These are phyloP conservation scores for Rhizopogon roseolus DNA, from an alignment of 768 basidiomycete genomes.

Conservation along the genomic window DNA sequence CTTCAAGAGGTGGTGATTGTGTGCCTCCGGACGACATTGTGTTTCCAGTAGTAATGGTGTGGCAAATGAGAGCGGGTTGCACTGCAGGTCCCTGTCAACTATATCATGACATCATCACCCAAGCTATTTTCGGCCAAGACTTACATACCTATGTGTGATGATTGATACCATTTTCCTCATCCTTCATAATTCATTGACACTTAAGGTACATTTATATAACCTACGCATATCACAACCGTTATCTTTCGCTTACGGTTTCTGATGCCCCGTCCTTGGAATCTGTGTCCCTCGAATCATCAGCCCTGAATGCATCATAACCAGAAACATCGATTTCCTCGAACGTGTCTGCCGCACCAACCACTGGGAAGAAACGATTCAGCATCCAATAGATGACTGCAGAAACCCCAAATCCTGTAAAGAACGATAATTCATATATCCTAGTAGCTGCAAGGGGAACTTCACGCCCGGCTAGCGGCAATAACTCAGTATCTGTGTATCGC, in stretches of 20 bases:
- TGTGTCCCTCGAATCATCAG: not conserved
- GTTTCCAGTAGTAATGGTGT: not conserved
- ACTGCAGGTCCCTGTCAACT: not conserved
- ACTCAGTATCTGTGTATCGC: not conserved
- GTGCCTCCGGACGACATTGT: slow-evolving; percentile 31
- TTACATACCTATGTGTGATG: no score
- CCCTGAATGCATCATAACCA: slow-evolving; percentile 4
- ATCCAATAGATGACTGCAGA: slow-evolving; percentile 59
- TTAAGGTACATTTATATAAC: no score
- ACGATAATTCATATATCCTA: slow-evolving; percentile 69
- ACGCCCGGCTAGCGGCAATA: slow-evolving; percentile 39
- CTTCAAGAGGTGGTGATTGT: no score
- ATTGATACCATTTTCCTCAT: no score
- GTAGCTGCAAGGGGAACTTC: slow-evolving; percentile 64
- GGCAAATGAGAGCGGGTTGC: not conserved
- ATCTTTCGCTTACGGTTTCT: not conserved
- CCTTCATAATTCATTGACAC: no score
- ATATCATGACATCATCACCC: not conserved
- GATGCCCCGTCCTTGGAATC: not conserved
- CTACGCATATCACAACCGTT: not conserved
- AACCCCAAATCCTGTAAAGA: slow-evolving; percentile 79
- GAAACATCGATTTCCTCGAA: slow-evolving; percentile 62
- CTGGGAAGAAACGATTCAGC: slow-evolving; percentile 59
- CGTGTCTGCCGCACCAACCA: slow-evolving; percentile 38
- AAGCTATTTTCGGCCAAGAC: no score